These are phyloP conservation scores for Willaertia magna DNA, from an alignment of 208 protist species.

Conservation along the genomic window DNA sequence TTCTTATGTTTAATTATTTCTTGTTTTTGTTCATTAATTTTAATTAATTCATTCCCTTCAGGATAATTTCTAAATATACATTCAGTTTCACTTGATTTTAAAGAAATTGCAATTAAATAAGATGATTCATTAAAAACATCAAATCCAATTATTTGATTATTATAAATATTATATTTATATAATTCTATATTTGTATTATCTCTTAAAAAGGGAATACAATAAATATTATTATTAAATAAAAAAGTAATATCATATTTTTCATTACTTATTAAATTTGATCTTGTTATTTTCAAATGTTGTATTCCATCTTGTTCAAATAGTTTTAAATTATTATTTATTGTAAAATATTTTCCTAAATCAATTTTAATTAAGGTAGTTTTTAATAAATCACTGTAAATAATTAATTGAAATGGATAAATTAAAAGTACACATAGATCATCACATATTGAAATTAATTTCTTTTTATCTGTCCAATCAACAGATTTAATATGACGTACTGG, in stretches of 20 bases:
- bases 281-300: too few species aligned
- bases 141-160: not conserved
- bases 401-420: too few species aligned
- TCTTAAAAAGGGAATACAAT: not conserved
- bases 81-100: not conserved
- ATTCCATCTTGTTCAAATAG: too few species aligned
- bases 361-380: too few species aligned
- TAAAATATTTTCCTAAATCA: too few species aligned
- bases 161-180: not conserved
- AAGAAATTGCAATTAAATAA: not conserved
- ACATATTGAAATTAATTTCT: not conserved
- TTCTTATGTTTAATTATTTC: not conserved
- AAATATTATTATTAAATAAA: not conserved
- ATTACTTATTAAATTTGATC: too few species aligned
- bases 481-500: not conserved
- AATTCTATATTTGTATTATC: not conserved
- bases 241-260: not conserved
- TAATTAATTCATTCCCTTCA: not conserved
- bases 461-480: not conserved
- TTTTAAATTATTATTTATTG: too few species aligned
- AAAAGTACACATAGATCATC: too few species aligned
- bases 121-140: not conserved
- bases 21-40: not conserved
- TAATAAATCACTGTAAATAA: too few species aligned
- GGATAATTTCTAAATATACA: not conserved